Percentiles rank a stretch among this genome's conserved stretches.
Evolutionary conservation across 805 yeast genomes (phyloP).

Genomic region (Schizosaccharomyces osmophilus): DNA sequence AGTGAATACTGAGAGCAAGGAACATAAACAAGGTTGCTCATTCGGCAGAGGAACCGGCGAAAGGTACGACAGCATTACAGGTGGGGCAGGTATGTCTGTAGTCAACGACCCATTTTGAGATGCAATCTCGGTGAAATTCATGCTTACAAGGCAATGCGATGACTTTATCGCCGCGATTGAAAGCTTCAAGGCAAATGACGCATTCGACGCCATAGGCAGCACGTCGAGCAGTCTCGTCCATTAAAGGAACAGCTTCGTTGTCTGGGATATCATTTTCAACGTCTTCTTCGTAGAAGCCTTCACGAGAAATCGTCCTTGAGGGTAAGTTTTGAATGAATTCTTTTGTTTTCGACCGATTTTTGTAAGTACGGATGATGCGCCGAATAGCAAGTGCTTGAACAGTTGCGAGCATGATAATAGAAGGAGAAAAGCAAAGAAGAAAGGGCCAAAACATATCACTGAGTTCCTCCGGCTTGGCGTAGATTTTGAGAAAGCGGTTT

Average conservation of each 20-base stretch:
- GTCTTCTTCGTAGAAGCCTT: background rate
- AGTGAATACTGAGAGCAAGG: background rate
- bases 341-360: background rate
- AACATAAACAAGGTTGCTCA: background rate
- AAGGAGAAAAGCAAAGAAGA: background rate
- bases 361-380: background rate
- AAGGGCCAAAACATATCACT: constrained; percentile 7
- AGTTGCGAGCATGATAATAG: constrained; percentile 7
- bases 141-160: constrained; percentile 35
- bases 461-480: constrained; percentile 6
- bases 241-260: background rate
- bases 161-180: constrained; percentile 22
- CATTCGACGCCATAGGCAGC: constrained; percentile 19
- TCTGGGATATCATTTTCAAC: background rate
- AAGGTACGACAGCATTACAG: constrained; percentile 18
- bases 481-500: background rate
- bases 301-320: background rate
- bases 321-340: background rate
- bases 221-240: constrained; percentile 1
- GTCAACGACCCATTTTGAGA: constrained; percentile 33
- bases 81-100: constrained; percentile 34
- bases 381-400: constrained; percentile 6
- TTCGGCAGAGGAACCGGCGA: background rate
- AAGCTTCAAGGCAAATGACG: constrained; percentile 34
- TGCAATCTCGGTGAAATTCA: constrained; percentile 33